Base-by-base conservation (phyloP, 345 rosid genomes). In the Eucalyptus sideroxylon region DNA sequence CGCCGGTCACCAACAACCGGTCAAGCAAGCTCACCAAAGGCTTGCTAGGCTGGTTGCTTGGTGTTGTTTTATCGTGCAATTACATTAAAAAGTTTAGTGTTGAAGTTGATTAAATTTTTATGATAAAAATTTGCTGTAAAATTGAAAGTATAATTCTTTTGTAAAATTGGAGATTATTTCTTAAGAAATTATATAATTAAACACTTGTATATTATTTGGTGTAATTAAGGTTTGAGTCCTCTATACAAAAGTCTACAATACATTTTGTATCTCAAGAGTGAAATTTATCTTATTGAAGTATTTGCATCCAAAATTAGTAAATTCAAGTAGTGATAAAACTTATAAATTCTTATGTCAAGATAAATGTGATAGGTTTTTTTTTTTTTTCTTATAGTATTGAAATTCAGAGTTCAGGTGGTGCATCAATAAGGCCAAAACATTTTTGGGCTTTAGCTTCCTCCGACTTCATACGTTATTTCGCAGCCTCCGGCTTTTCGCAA, bases 121-220 rank as follows among this genome's bases (percentile, higher is more conserved):
- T 51, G 23, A 0, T 51, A 51, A 51, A 51, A 51, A 51, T 6
- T 0, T 16, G 4, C 0, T n/a, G n/a, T n/a, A n/a, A n/a, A n/a
- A n/a, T n/a, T n/a, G n/a, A n/a, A n/a, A n/a, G 9, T 51, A 51
- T 51, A 16, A 51, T 6, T 51, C 21, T 51, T 16, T 51, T 1
- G 4, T 16, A 51, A 51, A 0, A 51, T 16, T 1, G 3, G 0
- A 16, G 8, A 50, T 50, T 50, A 16, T 16, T 50, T 50, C 8
- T 0, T 50, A 16, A 50, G 3, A 0, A 16, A 51, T 51, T 17
- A 17, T 51, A 3, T 0, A 51, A 0, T 51, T 51, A 51, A 51
- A 16, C 9, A 51, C 1, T 1, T 0, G 1, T 21, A 7, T 9
- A 17, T 51, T 51, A 16, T 3, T 51, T 51, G 2, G 55, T 17